phyloP scores from a whole-genome alignment of 331 rosid species.

The Quercus lobata region DNA sequence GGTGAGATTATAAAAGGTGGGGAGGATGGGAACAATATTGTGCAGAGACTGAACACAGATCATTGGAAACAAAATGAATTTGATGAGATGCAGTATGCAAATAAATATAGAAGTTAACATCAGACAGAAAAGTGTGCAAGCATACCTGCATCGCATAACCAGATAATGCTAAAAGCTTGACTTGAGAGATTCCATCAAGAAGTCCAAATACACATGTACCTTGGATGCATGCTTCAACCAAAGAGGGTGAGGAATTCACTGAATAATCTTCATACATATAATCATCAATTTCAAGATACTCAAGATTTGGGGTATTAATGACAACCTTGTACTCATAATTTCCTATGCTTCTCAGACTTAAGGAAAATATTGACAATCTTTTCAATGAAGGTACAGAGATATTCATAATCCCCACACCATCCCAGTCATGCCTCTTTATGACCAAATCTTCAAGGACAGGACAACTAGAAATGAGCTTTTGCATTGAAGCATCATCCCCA shows the following conservation, averaged over 20 bases:
- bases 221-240: background rate
- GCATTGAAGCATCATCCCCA: background rate
- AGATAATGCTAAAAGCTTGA: background rate
- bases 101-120: background rate
- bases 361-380: background rate
- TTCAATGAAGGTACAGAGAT: slow-evolving; percentile 4
- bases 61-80: background rate
- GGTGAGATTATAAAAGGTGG: background rate
- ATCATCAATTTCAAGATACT: background rate
- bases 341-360: no score
- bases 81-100: background rate
- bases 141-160: background rate
- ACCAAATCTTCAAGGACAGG: background rate
- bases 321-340: background rate
- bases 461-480: background rate
- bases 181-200: background rate
- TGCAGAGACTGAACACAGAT: background rate
- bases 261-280: background rate
- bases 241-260: background rate
- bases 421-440: background rate
- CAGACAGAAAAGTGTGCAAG: background rate
- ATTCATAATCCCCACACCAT: background rate
- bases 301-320: slow-evolving; percentile 2
- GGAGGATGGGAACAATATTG: background rate
- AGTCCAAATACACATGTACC: background rate